phyloP scores from a whole-genome alignment of 2,329 filamentous ascomycete species.

The Neoarthrinium moseri region DNA sequence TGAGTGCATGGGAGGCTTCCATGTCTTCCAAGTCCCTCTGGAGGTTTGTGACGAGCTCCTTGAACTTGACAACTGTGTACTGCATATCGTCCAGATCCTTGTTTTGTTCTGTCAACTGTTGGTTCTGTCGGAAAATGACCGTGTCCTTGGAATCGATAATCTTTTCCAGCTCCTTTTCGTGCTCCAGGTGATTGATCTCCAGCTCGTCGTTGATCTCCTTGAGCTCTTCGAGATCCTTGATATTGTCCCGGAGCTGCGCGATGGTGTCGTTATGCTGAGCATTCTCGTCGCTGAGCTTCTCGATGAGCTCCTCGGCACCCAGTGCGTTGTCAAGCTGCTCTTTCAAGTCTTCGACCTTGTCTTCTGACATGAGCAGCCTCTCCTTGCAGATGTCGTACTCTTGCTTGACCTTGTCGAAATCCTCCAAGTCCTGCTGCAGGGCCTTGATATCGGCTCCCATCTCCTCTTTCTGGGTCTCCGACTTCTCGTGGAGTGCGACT shows the following conservation, averaged over 20 bases:
- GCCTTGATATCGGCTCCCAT: conserved; percentile 72
- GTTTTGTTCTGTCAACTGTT: conserved; percentile 73
- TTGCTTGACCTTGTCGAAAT: conserved; percentile 64
- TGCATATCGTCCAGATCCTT: conserved; percentile 82
- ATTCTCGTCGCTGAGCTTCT: conserved; percentile 86
- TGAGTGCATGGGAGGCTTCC: conserved; percentile 86
- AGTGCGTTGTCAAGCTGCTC: conserved; percentile 89
- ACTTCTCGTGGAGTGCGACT: conserved; percentile 80
- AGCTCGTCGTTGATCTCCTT: conserved; percentile 95
- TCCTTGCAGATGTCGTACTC: conserved; percentile 70
- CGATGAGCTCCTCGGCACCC: conserved; percentile 90
- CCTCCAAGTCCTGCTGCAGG: conserved; percentile 71
- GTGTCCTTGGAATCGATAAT: conserved; percentile 87
- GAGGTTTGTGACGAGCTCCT: conserved; percentile 81
- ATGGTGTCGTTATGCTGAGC: conserved; percentile 80
- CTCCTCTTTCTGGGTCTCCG: conserved; percentile 80
- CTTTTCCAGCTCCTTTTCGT: conserved; percentile 90
- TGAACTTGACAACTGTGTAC: conserved; percentile 84
- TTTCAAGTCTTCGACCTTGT: conserved; percentile 78
- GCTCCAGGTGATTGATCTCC: conserved; percentile 88
- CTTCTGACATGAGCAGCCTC: conserved; percentile 70
- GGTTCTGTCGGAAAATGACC: conserved; percentile 78
- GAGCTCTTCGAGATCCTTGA: conserved; percentile 84
- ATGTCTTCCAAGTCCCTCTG: conserved; percentile 90
- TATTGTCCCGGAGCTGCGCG: conserved; percentile 75